Percentiles rank a stretch among this genome's conserved stretches.
These are phyloP conservation scores for Termitomyces sp. DNA, from an alignment of 768 basidiomycete genomes.

Conservation along the genomic window DNA sequence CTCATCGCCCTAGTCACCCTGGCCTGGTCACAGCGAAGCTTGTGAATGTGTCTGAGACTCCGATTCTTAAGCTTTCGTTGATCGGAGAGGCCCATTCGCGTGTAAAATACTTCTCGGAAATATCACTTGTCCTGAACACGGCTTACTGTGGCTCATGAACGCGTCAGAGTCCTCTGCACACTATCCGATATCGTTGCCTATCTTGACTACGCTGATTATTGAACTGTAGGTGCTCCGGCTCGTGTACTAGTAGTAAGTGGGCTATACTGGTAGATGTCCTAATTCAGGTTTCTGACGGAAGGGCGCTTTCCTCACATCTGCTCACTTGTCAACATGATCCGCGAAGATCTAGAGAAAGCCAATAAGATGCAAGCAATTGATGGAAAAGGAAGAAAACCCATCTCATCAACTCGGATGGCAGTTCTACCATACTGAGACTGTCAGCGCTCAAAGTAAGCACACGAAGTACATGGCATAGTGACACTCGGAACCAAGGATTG, in stretches of 20 bases:
- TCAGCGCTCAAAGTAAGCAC: background rate
- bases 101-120: background rate
- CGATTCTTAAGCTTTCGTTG: background rate
- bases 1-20: too few relatives aligned
- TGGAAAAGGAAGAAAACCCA: background rate
- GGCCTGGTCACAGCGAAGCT: too few relatives aligned
- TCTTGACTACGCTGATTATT: background rate
- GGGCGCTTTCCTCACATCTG: background rate
- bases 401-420: too few relatives aligned
- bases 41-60: too few relatives aligned
- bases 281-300: background rate
- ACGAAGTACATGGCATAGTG: background rate
- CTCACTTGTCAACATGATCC: background rate
- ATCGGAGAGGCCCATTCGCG: background rate
- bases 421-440: too few relatives aligned
- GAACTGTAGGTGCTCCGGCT: background rate
- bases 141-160: background rate
- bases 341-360: background rate
- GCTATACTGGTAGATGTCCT: background rate
- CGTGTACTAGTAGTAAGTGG: too few relatives aligned
- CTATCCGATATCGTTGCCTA: too few relatives aligned
- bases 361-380: background rate
- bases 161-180: background rate
- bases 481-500: background rate
- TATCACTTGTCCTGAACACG: background rate